Evolutionary conservation across 345 rosid genomes (phyloP), one percentile per base, ranked within the genome.

Genomic region (Rubroshorea leprosula): DNA sequence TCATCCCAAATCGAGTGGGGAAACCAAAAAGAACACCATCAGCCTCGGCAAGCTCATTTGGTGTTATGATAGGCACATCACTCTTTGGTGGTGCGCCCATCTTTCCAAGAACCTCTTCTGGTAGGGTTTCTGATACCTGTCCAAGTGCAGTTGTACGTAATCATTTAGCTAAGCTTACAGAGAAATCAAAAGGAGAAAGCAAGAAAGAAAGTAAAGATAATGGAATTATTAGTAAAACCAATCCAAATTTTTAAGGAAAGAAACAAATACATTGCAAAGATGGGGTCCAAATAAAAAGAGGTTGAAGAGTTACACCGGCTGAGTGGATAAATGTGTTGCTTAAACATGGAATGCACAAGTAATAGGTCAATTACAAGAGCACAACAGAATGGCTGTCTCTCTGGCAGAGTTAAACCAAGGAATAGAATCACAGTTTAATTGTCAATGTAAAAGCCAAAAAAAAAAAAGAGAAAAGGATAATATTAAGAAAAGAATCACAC

Each of bases 1-100:
- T 85, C 92, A 85, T 85, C 26, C 89, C 89, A 20, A 66, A 85
- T 69, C 92, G 66, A 46, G 92, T 85, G 18, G 92, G 92, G 75
- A 85, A 85, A 6, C 92, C 92, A 5, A 82, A 68, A 44, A 85
- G 72, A 25, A 82, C 1, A 1, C 88, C 92, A 47, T 85, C 89
- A 31, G 86, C 92, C 68, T 82, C 83, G 0, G 68, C 6, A 19
- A 85, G 92, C 49, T 85, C 86, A 44, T 52, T 19, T 0, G 92
- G 76, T 0, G 84, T 74, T 31, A 83, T 80, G 68, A 66, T 52
- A 5, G 89, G 86, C 19, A 63, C 77, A 14, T 83, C 86, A 26
- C 65, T 72, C 80, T 83, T 85, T 6, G 83, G 77, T 24, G 81
- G 81, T n/a, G 92, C 86, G 19, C 81, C 63, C 92, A 85, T 66